A percentile compares a stretch with the other conserved stretches of the same genome.
Conservation (phyloP, 306 rosid genomes). For the Vigna trinervia region DNA sequence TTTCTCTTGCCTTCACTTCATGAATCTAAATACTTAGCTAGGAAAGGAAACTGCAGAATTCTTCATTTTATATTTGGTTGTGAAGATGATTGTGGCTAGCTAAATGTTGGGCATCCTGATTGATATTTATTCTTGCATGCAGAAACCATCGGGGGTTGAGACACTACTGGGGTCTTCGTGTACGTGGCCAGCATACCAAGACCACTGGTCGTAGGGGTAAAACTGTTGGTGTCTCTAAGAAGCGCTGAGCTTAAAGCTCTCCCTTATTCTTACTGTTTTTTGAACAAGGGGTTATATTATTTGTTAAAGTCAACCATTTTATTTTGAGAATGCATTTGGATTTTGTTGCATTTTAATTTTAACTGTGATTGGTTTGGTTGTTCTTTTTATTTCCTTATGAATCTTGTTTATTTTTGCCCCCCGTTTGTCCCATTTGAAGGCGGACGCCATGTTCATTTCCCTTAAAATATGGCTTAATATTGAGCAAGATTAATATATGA, state of each 20-base stretch:
- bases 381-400: background rate
- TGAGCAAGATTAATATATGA: background rate
- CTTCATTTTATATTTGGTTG: background rate
- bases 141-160: conserved; percentile 56
- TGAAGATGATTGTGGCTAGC: background rate
- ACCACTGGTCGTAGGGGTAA: conserved; percentile 89
- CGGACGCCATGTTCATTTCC: background rate
- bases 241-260: conserved; percentile 57
- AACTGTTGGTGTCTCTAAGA: conserved; percentile 91
- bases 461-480: background rate
- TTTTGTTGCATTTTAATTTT: conserved; percentile 13
- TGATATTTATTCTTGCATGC: conserved; percentile 3
- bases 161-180: conserved; percentile 60
- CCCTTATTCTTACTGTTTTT: conserved; percentile 35
- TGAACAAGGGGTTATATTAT: conserved; percentile 28
- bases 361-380: background rate
- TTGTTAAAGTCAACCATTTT: conserved; percentile 22
- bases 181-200: conserved; percentile 93
- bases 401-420: background rate
- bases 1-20: background rate
- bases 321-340: conserved; percentile 26
- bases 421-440: background rate
- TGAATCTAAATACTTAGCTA: background rate
- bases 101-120: background rate
- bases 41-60: background rate